Percentiles rank a stretch among this genome's conserved stretches.
phyloP scores from a whole-genome alignment of 352 stramenopile species.

The Phytophthora crassamura region DNA sequence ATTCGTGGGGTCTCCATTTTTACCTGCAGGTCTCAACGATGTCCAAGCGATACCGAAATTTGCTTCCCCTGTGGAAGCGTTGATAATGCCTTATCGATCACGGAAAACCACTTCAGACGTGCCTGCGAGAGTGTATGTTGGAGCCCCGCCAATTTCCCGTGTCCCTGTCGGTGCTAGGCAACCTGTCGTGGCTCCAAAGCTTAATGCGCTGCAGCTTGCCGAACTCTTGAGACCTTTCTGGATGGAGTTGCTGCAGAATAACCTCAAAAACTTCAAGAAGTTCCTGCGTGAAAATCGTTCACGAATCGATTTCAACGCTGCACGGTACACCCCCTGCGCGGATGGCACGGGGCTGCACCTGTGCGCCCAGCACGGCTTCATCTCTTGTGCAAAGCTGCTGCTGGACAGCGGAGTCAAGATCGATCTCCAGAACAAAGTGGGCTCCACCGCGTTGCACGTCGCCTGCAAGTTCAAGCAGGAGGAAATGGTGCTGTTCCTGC shows the following conservation, averaged over 20 bases:
- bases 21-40: neutral
- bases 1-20: constrained; percentile 18
- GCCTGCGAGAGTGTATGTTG: neutral
- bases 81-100: constrained; percentile 18
- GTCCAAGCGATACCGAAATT: too few species aligned
- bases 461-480: constrained; percentile 60
- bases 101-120: constrained; percentile 10
- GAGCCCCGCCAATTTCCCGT: neutral
- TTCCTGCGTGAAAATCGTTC: constrained; percentile 43
- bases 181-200: constrained; percentile 17
- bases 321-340: constrained; percentile 44
- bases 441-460: constrained; percentile 60
- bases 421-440: constrained; percentile 62
- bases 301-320: constrained; percentile 50
- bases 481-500: constrained; percentile 44
- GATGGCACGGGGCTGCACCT: constrained; percentile 60
- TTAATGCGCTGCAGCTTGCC: constrained; percentile 51
- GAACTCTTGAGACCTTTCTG: constrained; percentile 63
- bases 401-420: constrained; percentile 42
- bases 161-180: neutral
- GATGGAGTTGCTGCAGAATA: constrained; percentile 55
- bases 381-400: constrained; percentile 48
- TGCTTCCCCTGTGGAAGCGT: neutral
- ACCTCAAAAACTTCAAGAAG: constrained; percentile 53
- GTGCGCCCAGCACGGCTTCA: constrained; percentile 61